Percentiles rank a stretch among this genome's conserved stretches.
These are phyloP conservation scores for Strigomonas oncopelti DNA, from an alignment of 208 protist genomes.

Conservation along the genomic window DNA sequence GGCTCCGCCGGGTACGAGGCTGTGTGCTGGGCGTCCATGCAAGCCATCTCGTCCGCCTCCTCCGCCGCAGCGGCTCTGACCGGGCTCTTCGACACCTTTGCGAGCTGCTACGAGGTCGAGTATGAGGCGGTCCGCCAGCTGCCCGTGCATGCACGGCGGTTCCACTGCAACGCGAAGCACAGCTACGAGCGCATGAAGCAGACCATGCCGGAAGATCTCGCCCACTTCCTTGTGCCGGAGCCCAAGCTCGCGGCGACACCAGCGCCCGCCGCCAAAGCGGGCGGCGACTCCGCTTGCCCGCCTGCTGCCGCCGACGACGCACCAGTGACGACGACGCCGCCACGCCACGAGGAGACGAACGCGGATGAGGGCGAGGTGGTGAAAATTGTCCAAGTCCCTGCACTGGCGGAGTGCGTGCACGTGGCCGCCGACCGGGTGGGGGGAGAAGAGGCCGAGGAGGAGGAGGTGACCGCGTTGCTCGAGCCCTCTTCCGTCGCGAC, in stretches of 20 bases:
- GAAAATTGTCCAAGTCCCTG: neutral
- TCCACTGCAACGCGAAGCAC: neutral
- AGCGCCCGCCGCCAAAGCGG: too few relatives aligned
- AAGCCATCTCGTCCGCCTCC: conserved; percentile 33
- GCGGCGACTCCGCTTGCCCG: neutral
- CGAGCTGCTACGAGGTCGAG: conserved; percentile 21
- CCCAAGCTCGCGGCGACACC: neutral
- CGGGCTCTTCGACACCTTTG: conserved; percentile 56
- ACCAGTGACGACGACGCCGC: neutral
- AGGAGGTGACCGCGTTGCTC: neutral
- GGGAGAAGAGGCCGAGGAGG: neutral
- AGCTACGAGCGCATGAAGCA: neutral
- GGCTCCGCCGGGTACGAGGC: conserved; percentile 32
- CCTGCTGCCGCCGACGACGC: neutral
- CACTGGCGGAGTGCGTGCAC: neutral
- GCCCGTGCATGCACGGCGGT: neutral
- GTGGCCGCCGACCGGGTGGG: neutral
- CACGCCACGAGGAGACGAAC: neutral
- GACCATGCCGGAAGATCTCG: neutral
- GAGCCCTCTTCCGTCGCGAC: neutral
- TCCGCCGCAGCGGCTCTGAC: conserved; percentile 34
- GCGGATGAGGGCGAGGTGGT: neutral
- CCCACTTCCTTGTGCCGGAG: neutral
- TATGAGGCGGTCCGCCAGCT: conserved; percentile 1
- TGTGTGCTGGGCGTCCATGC: conserved; percentile 47